phyloP scores from a whole-genome alignment of 768 basidiomycete species.

The Naganishia antarctica region DNA sequence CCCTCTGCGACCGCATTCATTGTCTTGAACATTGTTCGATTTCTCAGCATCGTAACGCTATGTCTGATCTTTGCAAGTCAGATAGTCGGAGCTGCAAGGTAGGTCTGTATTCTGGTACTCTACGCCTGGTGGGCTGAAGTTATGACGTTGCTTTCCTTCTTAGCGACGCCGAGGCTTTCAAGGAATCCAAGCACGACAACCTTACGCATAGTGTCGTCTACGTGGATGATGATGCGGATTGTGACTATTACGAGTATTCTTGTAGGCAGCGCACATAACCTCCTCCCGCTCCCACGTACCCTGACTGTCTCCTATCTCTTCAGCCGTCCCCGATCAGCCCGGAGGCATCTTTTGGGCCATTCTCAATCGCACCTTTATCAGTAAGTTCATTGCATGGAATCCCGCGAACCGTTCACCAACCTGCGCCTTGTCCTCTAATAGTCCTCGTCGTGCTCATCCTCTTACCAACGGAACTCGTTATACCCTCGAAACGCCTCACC shows the following conservation, averaged over 20 bases:
- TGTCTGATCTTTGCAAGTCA: conserved; percentile 65
- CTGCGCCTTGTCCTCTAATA: conserved; percentile 13
- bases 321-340: conserved; percentile 81
- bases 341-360: conserved; percentile 90
- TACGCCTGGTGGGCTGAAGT: background rate
- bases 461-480: conserved; percentile 76
- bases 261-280: conserved; percentile 10
- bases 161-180: conserved; percentile 46
- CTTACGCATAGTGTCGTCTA: background rate
- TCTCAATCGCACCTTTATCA: conserved; percentile 77
- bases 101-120: conserved; percentile 22
- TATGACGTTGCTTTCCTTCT: background rate
- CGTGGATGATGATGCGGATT: conserved; percentile 52
- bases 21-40: conserved; percentile 70
- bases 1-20: conserved; percentile 43
- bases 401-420: background rate
- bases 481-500: conserved; percentile 56
- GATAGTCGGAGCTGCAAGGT: conserved; percentile 54
- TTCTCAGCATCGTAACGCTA: conserved; percentile 71
- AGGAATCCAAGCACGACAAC: conserved; percentile 22
- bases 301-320: conserved; percentile 52
- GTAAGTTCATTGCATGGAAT: conserved; percentile 27
- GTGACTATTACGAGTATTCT: conserved; percentile 69
- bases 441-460: conserved; percentile 68
- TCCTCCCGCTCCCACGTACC: background rate